Evolutionary conservation across 192 early-diverging fungal species (phyloP).

Genomic region (Lobulomyces angularis): DNA sequence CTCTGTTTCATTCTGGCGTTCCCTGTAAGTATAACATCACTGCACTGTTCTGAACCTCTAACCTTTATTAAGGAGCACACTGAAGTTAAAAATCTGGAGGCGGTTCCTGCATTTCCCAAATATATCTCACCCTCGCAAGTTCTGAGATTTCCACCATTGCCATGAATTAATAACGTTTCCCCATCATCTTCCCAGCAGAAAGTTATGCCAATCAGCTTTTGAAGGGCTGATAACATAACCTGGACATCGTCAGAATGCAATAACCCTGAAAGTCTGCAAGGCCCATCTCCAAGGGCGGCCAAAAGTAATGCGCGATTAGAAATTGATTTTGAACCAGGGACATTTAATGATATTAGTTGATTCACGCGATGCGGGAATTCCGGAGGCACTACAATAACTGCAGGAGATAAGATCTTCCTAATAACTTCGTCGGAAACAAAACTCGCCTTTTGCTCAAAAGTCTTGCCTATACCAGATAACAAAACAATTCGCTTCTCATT

Average conservation of each 20-base stretch:
- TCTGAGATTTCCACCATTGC: conserved; percentile 63
- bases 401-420: conserved; percentile 64
- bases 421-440: conserved; percentile 77
- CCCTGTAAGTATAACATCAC: conserved; percentile 62
- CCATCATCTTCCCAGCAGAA: conserved; percentile 91
- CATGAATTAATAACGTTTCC: conserved; percentile 69
- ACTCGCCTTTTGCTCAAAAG: conserved; percentile 68
- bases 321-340: conserved; percentile 93
- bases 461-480: conserved; percentile 70
- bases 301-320: conserved; percentile 90
- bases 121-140: conserved; percentile 72
- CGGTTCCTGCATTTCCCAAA: conserved; percentile 95
- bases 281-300: conserved; percentile 75
- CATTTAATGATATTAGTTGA: conserved; percentile 40
- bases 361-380: conserved; percentile 4
- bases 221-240: conserved; percentile 85
- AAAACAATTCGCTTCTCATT: conserved; percentile 83
- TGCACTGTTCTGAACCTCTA: too few species aligned
- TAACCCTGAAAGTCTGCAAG: conserved; percentile 69
- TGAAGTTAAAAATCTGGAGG: conserved; percentile 86
- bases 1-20: conserved; percentile 97
- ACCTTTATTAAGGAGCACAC: conserved; percentile 64
- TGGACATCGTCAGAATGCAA: conserved; percentile 97
- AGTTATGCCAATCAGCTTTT: conserved; percentile 71
- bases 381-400: conserved; percentile 51